Evolutionary conservation across 371 early-diverging fungal species (phyloP).

Genomic region (Rhizopus microsporus): DNA sequence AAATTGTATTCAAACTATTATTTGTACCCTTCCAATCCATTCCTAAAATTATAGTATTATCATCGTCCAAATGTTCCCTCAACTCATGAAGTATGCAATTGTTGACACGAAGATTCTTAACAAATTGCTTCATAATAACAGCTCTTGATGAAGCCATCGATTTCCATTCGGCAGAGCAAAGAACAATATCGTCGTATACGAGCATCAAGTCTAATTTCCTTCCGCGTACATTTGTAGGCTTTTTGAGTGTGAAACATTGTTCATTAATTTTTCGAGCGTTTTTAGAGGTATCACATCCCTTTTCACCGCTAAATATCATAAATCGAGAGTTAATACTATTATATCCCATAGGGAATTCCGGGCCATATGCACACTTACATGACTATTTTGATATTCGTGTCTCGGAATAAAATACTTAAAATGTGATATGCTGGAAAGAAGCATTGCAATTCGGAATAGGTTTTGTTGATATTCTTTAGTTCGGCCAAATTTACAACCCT

Average conservation of each 20-base stretch:
- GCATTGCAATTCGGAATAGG: conserved; percentile 6
- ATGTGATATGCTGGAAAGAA: conserved; percentile 3
- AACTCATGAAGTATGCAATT: conserved; percentile 3
- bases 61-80: conserved; percentile 2
- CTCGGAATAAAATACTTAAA: conserved; percentile 6
- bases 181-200: conserved; percentile 3
- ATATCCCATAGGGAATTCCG: conserved; percentile 6
- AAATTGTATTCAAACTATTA: conserved; percentile 4
- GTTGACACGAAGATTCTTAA: conserved; percentile 6
- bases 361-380: conserved; percentile 6
- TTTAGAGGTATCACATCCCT: conserved; percentile 8
- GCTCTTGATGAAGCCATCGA: conserved; percentile 5
- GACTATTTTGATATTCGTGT: not conserved
- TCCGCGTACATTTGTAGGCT: conserved; percentile 7
- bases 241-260: conserved; percentile 4
- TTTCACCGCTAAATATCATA: conserved; percentile 6
- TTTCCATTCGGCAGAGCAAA: conserved; percentile 5
- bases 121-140: conserved; percentile 6
- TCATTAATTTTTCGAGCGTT: conserved; percentile 6
- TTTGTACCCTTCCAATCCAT: conserved; percentile 7
- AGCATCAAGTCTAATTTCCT: conserved; percentile 7
- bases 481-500: conserved; percentile 1
- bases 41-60: conserved; percentile 3
- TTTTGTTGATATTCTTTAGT: not conserved
- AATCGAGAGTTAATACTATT: conserved; percentile 9